These are phyloP conservation scores for Pseudopyrenochaeta lycopersici DNA, from an alignment of 2,329 filamentous ascomycete species.

Conservation along the genomic window DNA sequence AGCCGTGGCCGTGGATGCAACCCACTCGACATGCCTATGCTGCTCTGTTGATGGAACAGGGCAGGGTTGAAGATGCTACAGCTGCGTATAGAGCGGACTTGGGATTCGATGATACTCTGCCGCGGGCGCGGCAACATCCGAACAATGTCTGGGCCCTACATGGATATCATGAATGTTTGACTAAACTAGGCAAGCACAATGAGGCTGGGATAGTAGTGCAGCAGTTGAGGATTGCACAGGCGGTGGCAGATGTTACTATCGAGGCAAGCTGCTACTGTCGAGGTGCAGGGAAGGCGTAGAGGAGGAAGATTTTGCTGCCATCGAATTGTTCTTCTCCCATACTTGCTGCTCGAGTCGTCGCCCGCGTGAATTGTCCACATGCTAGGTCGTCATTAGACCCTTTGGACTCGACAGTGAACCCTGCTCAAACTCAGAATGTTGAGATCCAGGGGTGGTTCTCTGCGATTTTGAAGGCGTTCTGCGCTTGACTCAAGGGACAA, in stretches of 20 bases:
- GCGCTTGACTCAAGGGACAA: too few relatives aligned
- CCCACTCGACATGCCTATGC: constrained; percentile 75
- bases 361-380: neutral
- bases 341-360: neutral
- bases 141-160: constrained; percentile 81
- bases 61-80: constrained; percentile 51
- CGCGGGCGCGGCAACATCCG: constrained; percentile 71
- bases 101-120: constrained; percentile 60
- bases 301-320: neutral
- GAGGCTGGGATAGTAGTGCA: constrained; percentile 60
- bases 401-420: too few relatives aligned
- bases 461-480: too few relatives aligned
- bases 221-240: constrained; percentile 62
- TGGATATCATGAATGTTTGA: constrained; percentile 75
- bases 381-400: neutral
- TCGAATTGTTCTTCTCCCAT: too few relatives aligned
- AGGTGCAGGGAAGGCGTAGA: constrained; percentile 10
- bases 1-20: constrained; percentile 85
- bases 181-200: constrained; percentile 59
- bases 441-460: too few relatives aligned
- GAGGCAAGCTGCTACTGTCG: constrained; percentile 67
- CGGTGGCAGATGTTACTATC: constrained; percentile 68
- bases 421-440: too few relatives aligned
- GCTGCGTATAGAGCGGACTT: constrained; percentile 52
- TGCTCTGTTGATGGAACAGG: constrained; percentile 74